Conservation (phyloP, 495 filamentous ascomycete genomes). For the Tuber calosporum region DNA sequence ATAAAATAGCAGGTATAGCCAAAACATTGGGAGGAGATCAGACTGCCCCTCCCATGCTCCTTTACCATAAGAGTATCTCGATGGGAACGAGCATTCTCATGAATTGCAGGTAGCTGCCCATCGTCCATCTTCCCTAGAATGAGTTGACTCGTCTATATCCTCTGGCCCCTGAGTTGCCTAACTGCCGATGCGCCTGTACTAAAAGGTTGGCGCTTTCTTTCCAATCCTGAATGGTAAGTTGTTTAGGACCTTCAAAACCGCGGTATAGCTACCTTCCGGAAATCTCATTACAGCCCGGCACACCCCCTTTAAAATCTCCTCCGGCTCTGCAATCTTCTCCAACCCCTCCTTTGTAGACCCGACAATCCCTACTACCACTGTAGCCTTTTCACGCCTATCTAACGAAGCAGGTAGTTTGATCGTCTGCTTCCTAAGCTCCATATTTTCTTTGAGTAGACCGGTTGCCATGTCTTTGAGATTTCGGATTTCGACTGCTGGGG, state of each 20-base stretch:
- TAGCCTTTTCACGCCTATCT: constrained; percentile 49
- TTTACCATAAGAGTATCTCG: constrained; percentile 28
- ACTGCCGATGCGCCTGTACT: constrained; percentile 12
- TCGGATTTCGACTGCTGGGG: constrained; percentile 82
- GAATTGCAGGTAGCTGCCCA: constrained; percentile 69
- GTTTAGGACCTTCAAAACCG: neutral
- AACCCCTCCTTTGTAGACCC: constrained; percentile 61
- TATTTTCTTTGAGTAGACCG: constrained; percentile 76
- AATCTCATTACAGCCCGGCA: constrained; percentile 42
- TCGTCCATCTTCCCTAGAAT: constrained; percentile 49
- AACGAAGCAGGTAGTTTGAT: constrained; percentile 64
- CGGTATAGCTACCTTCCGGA: constrained; percentile 18
- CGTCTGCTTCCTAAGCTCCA: constrained; percentile 70
- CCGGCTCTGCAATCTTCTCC: constrained; percentile 64
- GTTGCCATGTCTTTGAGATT: constrained; percentile 76
- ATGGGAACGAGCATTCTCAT: constrained; percentile 53
- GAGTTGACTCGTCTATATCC: constrained; percentile 45
- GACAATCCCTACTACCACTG: constrained; percentile 50
- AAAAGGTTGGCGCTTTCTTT: neutral
- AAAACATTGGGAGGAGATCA: constrained; percentile 6
- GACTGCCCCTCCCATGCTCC: constrained; percentile 25
- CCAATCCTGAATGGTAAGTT: constrained; percentile 6
- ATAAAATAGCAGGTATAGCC: neutral
- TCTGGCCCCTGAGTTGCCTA: constrained; percentile 18
- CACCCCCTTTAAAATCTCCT: constrained; percentile 56